These are phyloP conservation scores for Colletotrichum tabaci DNA, from an alignment of 2,329 filamentous ascomycete species.

Conservation along the genomic window DNA sequence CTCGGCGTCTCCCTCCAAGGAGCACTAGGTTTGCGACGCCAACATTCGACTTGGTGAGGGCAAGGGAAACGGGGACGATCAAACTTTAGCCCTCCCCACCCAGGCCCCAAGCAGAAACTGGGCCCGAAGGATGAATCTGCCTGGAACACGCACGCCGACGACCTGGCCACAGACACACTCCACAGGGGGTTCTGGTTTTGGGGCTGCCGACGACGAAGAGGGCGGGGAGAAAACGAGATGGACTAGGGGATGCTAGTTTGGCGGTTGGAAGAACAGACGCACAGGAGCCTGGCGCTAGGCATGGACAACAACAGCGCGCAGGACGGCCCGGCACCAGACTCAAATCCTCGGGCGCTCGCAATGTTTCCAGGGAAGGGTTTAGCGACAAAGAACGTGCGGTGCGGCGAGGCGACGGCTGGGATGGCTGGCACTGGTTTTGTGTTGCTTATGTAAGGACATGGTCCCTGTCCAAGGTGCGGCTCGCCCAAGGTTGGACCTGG, in stretches of 20 bases:
- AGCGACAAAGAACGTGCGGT: conserved; percentile 32
- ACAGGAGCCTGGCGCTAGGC: conserved; percentile 3
- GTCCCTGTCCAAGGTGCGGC: conserved; percentile 34
- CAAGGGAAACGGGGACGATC: conserved; percentile 1
- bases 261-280: conserved; percentile 22
- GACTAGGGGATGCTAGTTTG: conserved; percentile 26
- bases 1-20: not conserved
- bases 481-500: conserved; percentile 35
- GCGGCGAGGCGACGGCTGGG: conserved; percentile 34
- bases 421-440: conserved; percentile 22
- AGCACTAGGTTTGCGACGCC: not conserved
- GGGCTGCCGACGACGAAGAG: conserved; percentile 17
- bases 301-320: conserved; percentile 18
- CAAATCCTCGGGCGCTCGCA: conserved; percentile 35
- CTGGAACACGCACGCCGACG: conserved; percentile 26
- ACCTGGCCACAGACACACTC: conserved; percentile 14
- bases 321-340: conserved; percentile 26
- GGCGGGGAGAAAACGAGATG: conserved; percentile 21
- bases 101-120: conserved; percentile 26
- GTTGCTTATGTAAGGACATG: conserved; percentile 41
- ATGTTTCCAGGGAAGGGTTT: conserved; percentile 40
- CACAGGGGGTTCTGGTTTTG: conserved; percentile 7
- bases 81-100: conserved; percentile 24
- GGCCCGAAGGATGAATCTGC: conserved; percentile 33
- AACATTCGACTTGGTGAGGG: not conserved